Percentiles rank a stretch among this genome's conserved stretches.
These are phyloP conservation scores for Neurospora hispaniola DNA, from an alignment of 495 filamentous ascomycete species.

Conservation along the genomic window DNA sequence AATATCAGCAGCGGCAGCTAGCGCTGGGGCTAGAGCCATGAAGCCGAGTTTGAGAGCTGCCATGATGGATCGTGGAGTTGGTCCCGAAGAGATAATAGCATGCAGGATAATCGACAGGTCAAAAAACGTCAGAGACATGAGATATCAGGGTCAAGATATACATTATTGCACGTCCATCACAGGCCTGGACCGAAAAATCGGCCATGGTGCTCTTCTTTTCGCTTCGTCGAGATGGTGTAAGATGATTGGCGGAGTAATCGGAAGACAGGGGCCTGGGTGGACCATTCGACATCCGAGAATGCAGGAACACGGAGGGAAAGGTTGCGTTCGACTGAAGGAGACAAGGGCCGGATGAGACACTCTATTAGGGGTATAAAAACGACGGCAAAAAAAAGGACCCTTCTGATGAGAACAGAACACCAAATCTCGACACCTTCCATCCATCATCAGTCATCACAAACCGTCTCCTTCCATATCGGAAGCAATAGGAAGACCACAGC, in stretches of 20 bases:
- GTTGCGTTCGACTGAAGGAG: conserved; percentile 5
- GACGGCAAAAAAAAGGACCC: not conserved
- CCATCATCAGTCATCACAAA: conserved; percentile 1
- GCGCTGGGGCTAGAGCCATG: conserved; percentile 3
- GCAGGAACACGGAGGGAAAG: conserved; percentile 23
- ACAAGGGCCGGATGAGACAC: not conserved
- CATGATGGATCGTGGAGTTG: not conserved
- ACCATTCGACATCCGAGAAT: conserved; percentile 8
- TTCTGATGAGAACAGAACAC: not conserved
- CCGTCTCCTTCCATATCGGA: conserved; percentile 29
- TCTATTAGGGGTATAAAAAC: not conserved
- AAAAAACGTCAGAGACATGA: not conserved
- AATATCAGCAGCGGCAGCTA: not conserved
- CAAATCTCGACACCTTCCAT: not conserved
- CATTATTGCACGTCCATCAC: not conserved
- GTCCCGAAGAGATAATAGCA: not conserved
- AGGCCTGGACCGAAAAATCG: conserved; percentile 6
- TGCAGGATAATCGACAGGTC: not conserved
- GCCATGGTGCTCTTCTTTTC: conserved; percentile 3
- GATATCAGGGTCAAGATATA: not conserved
- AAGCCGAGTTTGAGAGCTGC: not conserved
- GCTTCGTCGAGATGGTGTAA: conserved; percentile 3
- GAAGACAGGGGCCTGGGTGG: conserved; percentile 3
- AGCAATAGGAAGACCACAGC: conserved; percentile 28
- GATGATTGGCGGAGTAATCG: conserved; percentile 21